phyloP scores from a whole-genome alignment of 257 asterid genomes.

The Knoxia roxburghii region DNA sequence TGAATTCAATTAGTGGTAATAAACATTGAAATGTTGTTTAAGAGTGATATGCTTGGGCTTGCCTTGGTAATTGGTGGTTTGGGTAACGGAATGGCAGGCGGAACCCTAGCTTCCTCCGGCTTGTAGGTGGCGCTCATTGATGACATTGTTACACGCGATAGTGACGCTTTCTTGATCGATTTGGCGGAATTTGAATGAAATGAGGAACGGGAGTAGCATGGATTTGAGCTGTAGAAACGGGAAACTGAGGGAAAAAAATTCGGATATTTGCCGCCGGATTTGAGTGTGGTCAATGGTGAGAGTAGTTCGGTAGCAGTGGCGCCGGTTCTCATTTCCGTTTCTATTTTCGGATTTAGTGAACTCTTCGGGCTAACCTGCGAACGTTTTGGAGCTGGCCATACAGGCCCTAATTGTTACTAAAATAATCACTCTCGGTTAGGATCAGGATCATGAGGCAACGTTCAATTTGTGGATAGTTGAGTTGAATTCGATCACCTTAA shows the following conservation, averaged over 20 bases:
- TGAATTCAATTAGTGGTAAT: background rate
- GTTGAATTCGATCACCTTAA: no score
- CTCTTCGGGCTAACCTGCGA: background rate
- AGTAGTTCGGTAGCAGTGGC: constrained; percentile 9
- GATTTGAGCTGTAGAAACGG: background rate
- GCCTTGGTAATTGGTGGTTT: constrained; percentile 60
- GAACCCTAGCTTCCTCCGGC: constrained; percentile 71
- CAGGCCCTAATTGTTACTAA: no score
- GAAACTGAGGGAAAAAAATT: background rate
- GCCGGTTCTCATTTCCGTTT: constrained; percentile 10
- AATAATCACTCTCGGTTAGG: no score
- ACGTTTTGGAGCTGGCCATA: no score
- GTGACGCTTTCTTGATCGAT: constrained; percentile 24
- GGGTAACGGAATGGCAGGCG: constrained; percentile 55
- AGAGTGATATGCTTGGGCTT: constrained; percentile 4
- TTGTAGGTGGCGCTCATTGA: constrained; percentile 25
- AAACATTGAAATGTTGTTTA: background rate
- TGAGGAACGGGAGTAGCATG: background rate
- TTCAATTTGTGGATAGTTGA: no score
- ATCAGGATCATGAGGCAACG: no score
- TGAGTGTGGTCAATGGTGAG: constrained; percentile 2
- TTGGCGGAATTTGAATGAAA: constrained; percentile 8
- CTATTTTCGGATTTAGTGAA: background rate
- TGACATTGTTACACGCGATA: constrained; percentile 26
- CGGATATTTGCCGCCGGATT: constrained; percentile 7